Percentiles rank a stretch among this genome's conserved stretches.
Conservation (phyloP, 2,329 filamentous ascomycete species). For the Hirsutella minnesotensis region DNA sequence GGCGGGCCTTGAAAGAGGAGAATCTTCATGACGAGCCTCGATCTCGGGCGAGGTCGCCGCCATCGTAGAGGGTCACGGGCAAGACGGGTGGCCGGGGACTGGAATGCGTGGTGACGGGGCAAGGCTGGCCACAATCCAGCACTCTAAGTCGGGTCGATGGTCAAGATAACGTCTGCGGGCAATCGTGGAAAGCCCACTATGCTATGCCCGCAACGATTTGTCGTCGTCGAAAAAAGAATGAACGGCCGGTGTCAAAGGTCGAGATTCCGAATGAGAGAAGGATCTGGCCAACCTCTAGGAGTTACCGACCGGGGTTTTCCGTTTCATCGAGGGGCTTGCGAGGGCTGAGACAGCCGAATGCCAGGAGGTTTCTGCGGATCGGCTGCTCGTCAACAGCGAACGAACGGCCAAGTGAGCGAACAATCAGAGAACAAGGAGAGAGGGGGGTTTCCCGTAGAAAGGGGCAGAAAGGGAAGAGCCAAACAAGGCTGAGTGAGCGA, state of each 20-base stretch:
- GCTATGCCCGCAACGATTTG: background rate
- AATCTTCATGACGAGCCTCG: conserved; percentile 14
- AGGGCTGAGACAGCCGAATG: conserved; percentile 8
- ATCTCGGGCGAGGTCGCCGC: conserved; percentile 17
- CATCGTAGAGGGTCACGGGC: conserved; percentile 9
- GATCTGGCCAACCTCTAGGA: conserved; percentile 7
- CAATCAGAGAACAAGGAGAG: background rate
- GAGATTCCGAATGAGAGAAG: conserved; percentile 1
- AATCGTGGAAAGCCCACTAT: conserved; percentile 3
- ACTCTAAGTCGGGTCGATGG: background rate
- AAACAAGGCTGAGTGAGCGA: background rate
- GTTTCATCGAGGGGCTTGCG: conserved; percentile 14
- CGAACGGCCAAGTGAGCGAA: background rate
- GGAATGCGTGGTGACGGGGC: conserved; percentile 16
- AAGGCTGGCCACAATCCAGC: conserved; percentile 11
- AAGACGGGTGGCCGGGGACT: conserved; percentile 10
- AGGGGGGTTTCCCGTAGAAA: background rate
- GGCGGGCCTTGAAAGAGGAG: conserved; percentile 12
- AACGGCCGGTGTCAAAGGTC: background rate
- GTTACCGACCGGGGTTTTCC: conserved; percentile 7
- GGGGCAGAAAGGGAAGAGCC: background rate
- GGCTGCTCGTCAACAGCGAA: background rate
- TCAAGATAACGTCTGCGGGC: conserved; percentile 1
- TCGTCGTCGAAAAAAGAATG: conserved; percentile 2
- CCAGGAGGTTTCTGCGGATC: background rate